phyloP scores from a whole-genome alignment of 495 filamentous ascomycete genomes.

The Baudoinia panamericana region DNA sequence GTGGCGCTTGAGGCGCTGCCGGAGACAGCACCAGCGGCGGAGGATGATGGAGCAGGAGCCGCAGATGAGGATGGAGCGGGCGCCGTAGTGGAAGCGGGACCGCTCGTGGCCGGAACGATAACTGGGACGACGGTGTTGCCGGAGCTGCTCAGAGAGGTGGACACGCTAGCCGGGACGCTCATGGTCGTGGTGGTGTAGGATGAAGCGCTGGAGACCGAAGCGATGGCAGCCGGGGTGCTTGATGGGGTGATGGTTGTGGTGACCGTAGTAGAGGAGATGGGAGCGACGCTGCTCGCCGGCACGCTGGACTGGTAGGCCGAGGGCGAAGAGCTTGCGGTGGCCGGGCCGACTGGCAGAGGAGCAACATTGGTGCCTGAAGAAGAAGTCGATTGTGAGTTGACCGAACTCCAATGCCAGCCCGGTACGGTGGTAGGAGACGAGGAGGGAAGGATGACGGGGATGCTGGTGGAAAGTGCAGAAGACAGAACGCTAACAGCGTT shows the following conservation, averaged over 20 bases:
- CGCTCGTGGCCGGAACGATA: neutral
- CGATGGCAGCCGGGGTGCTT: neutral
- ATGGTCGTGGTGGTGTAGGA: constrained; percentile 2
- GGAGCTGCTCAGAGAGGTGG: constrained; percentile 3
- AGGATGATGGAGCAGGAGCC: too few species aligned
- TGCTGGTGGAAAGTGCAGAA: neutral
- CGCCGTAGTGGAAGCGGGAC: neutral
- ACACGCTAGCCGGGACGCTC: constrained; percentile 1
- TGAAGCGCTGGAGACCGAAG: neutral
- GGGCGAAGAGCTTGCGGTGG: neutral
- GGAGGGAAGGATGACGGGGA: neutral
- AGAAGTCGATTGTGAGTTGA: constrained; percentile 4
- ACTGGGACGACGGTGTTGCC: constrained; percentile 7
- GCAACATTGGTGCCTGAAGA: constrained; percentile 2
- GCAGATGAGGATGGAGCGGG: neutral
- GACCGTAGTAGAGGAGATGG: neutral
- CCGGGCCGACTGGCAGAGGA: constrained; percentile 4
- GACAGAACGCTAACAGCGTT: constrained; percentile 5
- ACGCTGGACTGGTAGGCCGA: neutral
- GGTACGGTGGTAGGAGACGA: neutral
- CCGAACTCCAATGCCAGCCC: neutral
- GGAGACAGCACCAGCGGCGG: too few species aligned
- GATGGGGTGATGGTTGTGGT: neutral
- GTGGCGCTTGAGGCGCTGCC: too few species aligned
- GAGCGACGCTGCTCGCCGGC: neutral